Evolutionary conservation across 1,284 basidiomycete species (phyloP).

Genomic region (Ceratorhiza oryzae-sativae): DNA sequence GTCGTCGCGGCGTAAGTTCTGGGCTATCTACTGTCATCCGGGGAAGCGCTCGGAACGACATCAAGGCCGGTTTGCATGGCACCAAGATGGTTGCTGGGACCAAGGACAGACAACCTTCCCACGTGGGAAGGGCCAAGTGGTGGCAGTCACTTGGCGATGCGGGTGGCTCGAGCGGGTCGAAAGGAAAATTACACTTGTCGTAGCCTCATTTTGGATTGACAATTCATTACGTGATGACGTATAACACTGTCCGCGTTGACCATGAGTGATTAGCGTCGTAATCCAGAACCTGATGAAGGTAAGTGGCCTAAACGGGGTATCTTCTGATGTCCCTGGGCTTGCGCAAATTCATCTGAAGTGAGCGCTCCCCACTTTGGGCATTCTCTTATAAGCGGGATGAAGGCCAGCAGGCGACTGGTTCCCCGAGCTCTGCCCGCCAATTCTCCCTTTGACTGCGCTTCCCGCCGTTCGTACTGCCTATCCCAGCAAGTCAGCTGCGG

Average conservation of each 20-base stretch:
- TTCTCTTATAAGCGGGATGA: not conserved
- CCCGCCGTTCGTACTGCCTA: not conserved
- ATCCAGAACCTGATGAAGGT: not conserved
- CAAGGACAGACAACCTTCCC: not conserved
- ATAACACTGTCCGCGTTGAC: not conserved
- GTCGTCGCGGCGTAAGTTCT: slow-evolving; percentile 72
- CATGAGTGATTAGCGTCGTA: not conserved
- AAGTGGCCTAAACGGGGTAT: not conserved
- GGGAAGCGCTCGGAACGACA: slow-evolving; percentile 35
- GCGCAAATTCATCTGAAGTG: not conserved
- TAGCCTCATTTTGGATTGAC: not conserved
- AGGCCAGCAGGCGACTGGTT: not conserved
- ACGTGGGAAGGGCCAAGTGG: slow-evolving; percentile 24
- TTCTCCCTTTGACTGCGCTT: not conserved
- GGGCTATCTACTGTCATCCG: slow-evolving; percentile 69
- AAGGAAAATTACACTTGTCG: not conserved
- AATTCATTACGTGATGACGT: not conserved
- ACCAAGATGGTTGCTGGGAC: not conserved
- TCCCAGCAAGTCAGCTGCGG: not conserved
- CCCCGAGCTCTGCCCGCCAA: slow-evolving; percentile 26
- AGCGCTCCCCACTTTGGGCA: not conserved
- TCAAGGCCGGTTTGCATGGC: slow-evolving; percentile 43
- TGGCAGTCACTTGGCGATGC: slow-evolving; percentile 26
- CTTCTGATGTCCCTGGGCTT: not conserved
- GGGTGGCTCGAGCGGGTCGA: not conserved